A percentile compares a stretch with the other conserved stretches of the same genome.
phyloP scores from a whole-genome alignment of 1,284 basidiomycete genomes.

The Caloboletus firmus region DNA sequence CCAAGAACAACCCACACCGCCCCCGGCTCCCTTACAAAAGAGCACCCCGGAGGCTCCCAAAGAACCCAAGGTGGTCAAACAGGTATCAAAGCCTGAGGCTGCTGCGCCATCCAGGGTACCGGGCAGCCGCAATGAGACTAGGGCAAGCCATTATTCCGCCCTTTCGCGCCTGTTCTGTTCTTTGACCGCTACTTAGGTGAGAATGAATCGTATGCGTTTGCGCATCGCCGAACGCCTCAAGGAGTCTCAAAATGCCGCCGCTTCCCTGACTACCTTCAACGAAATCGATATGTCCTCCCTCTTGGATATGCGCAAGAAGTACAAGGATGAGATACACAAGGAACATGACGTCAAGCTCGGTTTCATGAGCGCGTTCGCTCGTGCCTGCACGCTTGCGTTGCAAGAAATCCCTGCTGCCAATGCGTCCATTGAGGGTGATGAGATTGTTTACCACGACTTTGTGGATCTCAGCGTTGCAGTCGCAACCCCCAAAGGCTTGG shows the following conservation, averaged over 20 bases:
- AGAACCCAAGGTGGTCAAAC: conserved; percentile 42
- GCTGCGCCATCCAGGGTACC: conserved; percentile 41
- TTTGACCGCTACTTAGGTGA: conserved; percentile 55
- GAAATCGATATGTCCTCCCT: conserved; percentile 99
- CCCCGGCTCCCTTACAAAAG: conserved; percentile 43
- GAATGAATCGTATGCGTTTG: conserved; percentile 97
- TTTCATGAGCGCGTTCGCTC: conserved; percentile 97
- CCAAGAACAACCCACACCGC: conserved; percentile 51
- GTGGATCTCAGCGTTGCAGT: conserved; percentile 95
- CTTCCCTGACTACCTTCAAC: conserved; percentile 98
- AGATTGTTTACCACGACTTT: conserved; percentile 95
- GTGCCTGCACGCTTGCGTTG: conserved; percentile 83
- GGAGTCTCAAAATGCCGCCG: conserved; percentile 97
- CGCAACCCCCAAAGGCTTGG: conserved; percentile 95
- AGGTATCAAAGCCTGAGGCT: conserved; percentile 38
- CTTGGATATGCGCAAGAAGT: conserved; percentile 91
- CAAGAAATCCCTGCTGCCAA: conserved; percentile 95
- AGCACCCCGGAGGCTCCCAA: conserved; percentile 34
- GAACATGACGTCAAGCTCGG: conserved; percentile 96
- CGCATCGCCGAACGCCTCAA: conserved; percentile 98
- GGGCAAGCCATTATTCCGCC: conserved; percentile 49
- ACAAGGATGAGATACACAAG: conserved; percentile 94
- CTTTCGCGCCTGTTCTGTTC: not conserved
- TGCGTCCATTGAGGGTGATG: conserved; percentile 92
- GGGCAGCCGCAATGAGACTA: conserved; percentile 79